Percentiles rank a stretch among this genome's conserved stretches.
Conservation (phyloP, 2,329 filamentous ascomycete species). For the Arthrinium puccinioides region DNA sequence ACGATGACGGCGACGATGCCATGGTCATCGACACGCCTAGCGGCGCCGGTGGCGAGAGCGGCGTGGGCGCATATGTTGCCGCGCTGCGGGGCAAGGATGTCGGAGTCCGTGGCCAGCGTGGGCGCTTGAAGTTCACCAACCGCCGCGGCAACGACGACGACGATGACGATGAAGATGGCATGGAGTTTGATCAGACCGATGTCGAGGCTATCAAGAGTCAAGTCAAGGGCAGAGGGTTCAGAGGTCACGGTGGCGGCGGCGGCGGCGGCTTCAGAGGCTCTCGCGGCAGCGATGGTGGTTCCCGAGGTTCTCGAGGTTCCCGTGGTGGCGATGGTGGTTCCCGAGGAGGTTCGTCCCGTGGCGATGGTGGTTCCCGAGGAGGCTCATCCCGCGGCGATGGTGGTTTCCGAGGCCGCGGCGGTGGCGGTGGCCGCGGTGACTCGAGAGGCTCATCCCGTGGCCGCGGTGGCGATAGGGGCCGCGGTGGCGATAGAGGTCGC, state of each 20-base stretch:
- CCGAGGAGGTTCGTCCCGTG: conserved; percentile 9
- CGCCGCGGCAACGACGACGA: conserved; percentile 37
- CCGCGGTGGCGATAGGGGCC: conserved; percentile 19
- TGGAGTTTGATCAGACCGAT: conserved; percentile 41
- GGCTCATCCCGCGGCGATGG: conserved; percentile 12
- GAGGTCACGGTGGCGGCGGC: neutral
- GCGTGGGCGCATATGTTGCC: conserved; percentile 62
- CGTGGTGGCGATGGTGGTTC: conserved; percentile 10
- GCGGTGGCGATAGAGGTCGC: conserved; percentile 24
- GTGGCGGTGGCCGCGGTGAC: conserved; percentile 21
- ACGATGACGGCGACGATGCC: conserved; percentile 44
- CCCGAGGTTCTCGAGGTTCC: conserved; percentile 11
- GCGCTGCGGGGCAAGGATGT: conserved; percentile 62
- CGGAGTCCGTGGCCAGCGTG: conserved; percentile 56
- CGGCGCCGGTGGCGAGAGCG: conserved; percentile 36
- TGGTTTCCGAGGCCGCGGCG: conserved; percentile 19
- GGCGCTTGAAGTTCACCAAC: conserved; percentile 67
- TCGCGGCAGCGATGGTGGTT: conserved; percentile 10
- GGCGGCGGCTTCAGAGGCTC: too few relatives aligned
- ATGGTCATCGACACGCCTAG: conserved; percentile 54
- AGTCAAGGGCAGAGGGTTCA: conserved; percentile 24
- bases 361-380: conserved; percentile 14
- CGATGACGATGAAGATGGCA: conserved; percentile 34
- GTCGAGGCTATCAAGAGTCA: conserved; percentile 44
- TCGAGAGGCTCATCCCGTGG: conserved; percentile 20